phyloP scores from a whole-genome alignment of 352 stramenopile species.

The Phytophthora litchii region DNA sequence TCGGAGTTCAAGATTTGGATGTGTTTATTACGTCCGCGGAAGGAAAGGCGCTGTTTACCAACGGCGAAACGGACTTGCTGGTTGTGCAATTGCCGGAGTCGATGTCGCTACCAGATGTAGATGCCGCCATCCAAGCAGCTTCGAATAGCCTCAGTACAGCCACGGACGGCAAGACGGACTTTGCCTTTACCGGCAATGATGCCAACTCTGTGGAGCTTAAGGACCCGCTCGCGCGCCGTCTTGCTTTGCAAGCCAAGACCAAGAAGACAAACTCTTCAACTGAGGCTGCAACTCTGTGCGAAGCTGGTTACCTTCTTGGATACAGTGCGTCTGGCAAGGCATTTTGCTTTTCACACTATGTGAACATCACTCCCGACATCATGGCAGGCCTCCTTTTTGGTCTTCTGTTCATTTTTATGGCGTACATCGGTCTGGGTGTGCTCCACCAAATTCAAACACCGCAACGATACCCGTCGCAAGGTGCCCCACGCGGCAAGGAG shows the following conservation, averaged over 20 bases:
- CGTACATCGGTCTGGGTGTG: constrained; percentile 72
- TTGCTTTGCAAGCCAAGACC: constrained; percentile 34
- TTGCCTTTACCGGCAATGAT: constrained; percentile 68
- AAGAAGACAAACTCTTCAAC: constrained; percentile 25
- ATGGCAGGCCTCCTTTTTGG: constrained; percentile 77
- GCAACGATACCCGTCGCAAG: constrained; percentile 68
- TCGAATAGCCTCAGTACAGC: constrained; percentile 38
- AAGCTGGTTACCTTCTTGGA: constrained; percentile 66
- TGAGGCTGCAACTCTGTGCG: constrained; percentile 51
- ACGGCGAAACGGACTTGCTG: constrained; percentile 66
- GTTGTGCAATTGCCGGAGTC: constrained; percentile 57
- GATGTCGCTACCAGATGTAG: constrained; percentile 42
- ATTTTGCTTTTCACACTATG: constrained; percentile 89
- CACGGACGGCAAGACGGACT: constrained; percentile 51
- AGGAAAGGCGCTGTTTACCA: constrained; percentile 44
- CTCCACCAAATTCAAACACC: constrained; percentile 84
- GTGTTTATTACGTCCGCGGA: constrained; percentile 39
- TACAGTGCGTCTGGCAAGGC: constrained; percentile 56
- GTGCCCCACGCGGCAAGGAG: constrained; percentile 82
- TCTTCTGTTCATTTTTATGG: constrained; percentile 82
- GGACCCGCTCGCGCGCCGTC: constrained; percentile 35
- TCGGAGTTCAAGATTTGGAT: constrained; percentile 26
- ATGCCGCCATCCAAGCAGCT: constrained; percentile 52
- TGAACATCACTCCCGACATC: constrained; percentile 83
- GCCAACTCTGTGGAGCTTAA: constrained; percentile 33